Percentiles rank a stretch among this genome's conserved stretches.
Evolutionary conservation across 2,329 filamentous ascomycete species (phyloP).

Genomic region (Botrytis sinoallii): DNA sequence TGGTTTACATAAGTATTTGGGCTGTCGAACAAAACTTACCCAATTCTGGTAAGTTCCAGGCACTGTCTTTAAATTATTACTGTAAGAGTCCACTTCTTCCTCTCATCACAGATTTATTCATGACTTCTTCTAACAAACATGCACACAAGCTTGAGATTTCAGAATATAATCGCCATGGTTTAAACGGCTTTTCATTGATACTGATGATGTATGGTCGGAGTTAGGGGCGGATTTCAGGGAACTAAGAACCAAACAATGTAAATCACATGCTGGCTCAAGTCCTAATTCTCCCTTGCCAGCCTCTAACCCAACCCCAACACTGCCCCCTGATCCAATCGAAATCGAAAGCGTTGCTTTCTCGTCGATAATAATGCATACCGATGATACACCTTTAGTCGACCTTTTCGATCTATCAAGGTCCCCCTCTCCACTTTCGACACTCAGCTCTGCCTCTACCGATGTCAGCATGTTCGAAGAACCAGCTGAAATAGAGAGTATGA

Average conservation of each 20-base stretch:
- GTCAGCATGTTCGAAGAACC: background rate
- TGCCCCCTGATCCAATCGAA: background rate
- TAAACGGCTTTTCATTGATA: background rate
- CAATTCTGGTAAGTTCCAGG: background rate
- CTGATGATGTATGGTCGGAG: background rate
- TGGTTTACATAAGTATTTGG: too few species aligned
- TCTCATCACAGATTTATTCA: background rate
- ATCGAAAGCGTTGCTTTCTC: background rate
- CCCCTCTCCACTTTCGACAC: background rate
- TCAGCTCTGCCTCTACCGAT: background rate
- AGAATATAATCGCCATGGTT: background rate
- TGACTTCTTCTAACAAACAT: background rate
- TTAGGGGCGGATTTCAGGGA: background rate
- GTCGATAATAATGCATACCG: background rate
- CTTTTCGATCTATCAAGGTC: background rate
- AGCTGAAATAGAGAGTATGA: too few species aligned
- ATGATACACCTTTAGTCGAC: background rate
- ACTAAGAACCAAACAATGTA: background rate
- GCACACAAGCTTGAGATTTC: background rate
- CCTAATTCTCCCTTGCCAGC: background rate
- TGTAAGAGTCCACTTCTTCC: background rate
- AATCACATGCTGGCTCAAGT: background rate
- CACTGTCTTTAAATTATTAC: background rate
- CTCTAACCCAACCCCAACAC: background rate
- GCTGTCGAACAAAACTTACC: background rate